A percentile compares a stretch with the other conserved stretches of the same genome.
phyloP scores from a whole-genome alignment of 139 green algal genomes.

The Chlamydomonas sphaeroides region DNA sequence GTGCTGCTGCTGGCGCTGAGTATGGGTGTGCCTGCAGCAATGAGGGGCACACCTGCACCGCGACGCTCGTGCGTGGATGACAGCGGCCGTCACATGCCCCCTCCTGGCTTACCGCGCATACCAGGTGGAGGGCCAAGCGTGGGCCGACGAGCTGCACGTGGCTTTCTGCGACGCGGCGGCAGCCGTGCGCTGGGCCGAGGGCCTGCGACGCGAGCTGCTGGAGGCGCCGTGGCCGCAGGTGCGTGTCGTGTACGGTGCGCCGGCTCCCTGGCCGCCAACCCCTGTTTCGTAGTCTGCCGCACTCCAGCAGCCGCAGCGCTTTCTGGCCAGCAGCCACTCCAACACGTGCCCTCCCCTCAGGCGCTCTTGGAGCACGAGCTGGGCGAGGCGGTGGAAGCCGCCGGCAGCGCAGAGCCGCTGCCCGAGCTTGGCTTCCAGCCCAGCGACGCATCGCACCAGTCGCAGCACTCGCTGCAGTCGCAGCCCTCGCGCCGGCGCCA shows the following conservation, averaged over 20 bases:
- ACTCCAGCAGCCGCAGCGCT: neutral
- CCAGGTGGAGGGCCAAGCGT: no score
- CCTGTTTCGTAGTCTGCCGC: neutral
- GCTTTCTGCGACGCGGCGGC: neutral
- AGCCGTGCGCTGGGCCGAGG: constrained; percentile 5
- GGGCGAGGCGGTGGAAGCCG: constrained; percentile 1
- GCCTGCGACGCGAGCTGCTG: neutral
- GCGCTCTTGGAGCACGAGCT: constrained; percentile 22
- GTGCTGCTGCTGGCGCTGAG: no score
- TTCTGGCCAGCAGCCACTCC: neutral
- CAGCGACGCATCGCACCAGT: no score
- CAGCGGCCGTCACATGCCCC: no score
- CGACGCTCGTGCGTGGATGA: no score
- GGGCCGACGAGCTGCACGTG: neutral
- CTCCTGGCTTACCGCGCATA: no score
- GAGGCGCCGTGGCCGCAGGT: constrained; percentile 11
- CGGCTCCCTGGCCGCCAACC: neutral
- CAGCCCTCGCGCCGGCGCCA: no score
- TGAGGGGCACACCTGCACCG: no score
- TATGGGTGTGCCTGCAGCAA: no score
- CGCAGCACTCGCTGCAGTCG: no score
- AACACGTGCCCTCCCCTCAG: neutral
- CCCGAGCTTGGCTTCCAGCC: no score
- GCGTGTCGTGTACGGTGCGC: neutral
- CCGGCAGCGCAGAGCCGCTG: no score